A percentile compares a stretch with the other conserved stretches of the same genome.
Conservation (phyloP, 768 basidiomycete genomes). For the Lentinus brumalis region DNA sequence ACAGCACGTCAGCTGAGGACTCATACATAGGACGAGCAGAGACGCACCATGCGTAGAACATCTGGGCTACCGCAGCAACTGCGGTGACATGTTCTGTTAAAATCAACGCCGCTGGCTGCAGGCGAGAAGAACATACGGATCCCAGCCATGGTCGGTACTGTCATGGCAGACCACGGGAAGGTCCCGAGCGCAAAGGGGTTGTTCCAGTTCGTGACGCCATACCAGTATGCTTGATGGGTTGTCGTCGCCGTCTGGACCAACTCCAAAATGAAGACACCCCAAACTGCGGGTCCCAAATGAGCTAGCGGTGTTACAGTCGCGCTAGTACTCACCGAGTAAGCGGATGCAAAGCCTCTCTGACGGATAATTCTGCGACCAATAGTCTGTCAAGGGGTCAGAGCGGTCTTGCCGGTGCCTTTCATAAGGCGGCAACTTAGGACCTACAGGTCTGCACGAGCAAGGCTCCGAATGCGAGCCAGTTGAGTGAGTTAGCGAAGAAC, state of each 20-base stretch:
- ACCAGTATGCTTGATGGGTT: constrained; percentile 25
- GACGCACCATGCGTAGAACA: constrained; percentile 27
- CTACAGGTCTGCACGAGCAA: too few relatives aligned
- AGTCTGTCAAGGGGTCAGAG: too few relatives aligned
- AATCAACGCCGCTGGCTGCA: not conserved
- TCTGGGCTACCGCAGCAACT: constrained; percentile 24
- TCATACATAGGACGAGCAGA: not conserved
- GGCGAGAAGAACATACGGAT: constrained; percentile 15
- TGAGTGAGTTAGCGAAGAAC: too few relatives aligned
- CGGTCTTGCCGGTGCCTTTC: too few relatives aligned
- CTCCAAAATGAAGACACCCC: constrained; percentile 19
- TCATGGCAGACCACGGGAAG: constrained; percentile 17
- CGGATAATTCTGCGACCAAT: too few relatives aligned
- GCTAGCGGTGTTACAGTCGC: too few relatives aligned
- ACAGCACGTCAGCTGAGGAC: too few relatives aligned
- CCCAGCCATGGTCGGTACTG: constrained; percentile 23
- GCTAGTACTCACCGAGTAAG: too few relatives aligned
- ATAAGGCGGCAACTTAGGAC: too few relatives aligned
- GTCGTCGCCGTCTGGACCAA: constrained; percentile 25
- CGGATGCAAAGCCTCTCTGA: too few relatives aligned
- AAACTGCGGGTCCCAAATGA: not conserved
- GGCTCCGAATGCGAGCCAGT: too few relatives aligned
- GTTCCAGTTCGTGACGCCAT: constrained; percentile 27
- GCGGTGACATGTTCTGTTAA: not conserved
- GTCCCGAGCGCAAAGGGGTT: constrained; percentile 20